Conservation (phyloP, 495 filamentous ascomycete genomes). For the Penicillium odoratum region DNA sequence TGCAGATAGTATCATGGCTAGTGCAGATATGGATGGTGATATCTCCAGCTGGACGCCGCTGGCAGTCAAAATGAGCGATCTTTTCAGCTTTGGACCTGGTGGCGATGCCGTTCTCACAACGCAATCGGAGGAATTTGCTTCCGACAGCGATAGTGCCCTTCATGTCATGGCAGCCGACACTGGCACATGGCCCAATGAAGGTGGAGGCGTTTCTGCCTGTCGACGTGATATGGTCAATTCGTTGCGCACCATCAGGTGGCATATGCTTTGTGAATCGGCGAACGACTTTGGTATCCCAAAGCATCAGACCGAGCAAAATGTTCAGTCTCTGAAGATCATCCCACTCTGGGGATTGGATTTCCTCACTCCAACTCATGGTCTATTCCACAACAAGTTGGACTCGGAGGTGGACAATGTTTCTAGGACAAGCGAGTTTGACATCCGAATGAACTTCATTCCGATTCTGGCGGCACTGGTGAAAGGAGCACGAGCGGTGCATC, state of each 20-base stretch:
- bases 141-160: conserved; percentile 54
- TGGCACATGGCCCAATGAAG: conserved; percentile 67
- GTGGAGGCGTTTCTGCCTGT: conserved; percentile 66
- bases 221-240: conserved; percentile 68
- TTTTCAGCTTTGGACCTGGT: conserved; percentile 65
- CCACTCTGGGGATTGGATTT: conserved; percentile 69
- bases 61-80: conserved; percentile 61
- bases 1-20: conserved; percentile 60
- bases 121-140: conserved; percentile 41
- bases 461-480: conserved; percentile 60
- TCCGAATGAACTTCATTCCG: conserved; percentile 62
- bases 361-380: conserved; percentile 60
- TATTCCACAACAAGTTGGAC: conserved; percentile 63
- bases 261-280: conserved; percentile 65
- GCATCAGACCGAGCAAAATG: conserved; percentile 65
- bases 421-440: conserved; percentile 54
- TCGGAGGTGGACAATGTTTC: conserved; percentile 58
- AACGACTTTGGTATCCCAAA: conserved; percentile 67
- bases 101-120: conserved; percentile 53
- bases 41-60: conserved; percentile 60
- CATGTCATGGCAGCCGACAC: conserved; percentile 65
- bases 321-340: conserved; percentile 64
- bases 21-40: conserved; percentile 59
- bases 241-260: conserved; percentile 61
- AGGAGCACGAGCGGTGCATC: conserved; percentile 53